Evolutionary conservation across 768 basidiomycete genomes (phyloP).

Genomic region (Boletus rufocinnamomeus): DNA sequence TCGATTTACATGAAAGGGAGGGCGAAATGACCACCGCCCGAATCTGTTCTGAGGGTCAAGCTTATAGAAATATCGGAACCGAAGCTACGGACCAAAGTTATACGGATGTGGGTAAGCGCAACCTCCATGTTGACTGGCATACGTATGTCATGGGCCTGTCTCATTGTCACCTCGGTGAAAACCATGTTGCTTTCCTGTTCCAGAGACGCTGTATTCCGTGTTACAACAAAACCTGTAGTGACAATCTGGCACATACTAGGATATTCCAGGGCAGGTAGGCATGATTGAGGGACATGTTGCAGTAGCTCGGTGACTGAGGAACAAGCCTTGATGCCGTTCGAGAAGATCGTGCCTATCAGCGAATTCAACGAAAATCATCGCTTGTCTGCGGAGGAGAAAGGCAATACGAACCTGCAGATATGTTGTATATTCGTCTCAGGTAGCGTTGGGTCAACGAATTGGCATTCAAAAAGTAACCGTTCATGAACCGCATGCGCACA

Average conservation of each 20-base stretch:
- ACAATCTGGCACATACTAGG: slow-evolving; percentile 47
- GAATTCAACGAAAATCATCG: not conserved
- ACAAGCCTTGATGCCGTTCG: slow-evolving; percentile 56
- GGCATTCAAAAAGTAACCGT: slow-evolving; percentile 70
- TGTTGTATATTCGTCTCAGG: slow-evolving; percentile 73
- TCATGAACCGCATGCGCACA: slow-evolving; percentile 60
- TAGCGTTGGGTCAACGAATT: slow-evolving; percentile 73
- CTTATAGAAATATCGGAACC: not conserved
- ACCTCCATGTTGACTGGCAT: slow-evolving; percentile 72
- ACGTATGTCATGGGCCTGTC: slow-evolving; percentile 62
- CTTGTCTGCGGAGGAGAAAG: not conserved
- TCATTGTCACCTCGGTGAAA: slow-evolving; percentile 69
- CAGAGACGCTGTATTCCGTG: slow-evolving; percentile 48
- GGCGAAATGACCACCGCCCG: slow-evolving; percentile 75
- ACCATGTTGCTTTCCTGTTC: slow-evolving; percentile 58
- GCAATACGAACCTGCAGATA: slow-evolving; percentile 48
- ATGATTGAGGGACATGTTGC: slow-evolving; percentile 52
- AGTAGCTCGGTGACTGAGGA: slow-evolving; percentile 63
- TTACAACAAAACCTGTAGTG: slow-evolving; percentile 7
- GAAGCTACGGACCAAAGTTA: slow-evolving; percentile 63
- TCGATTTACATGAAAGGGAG: slow-evolving; percentile 68
- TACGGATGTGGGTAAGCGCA: slow-evolving; percentile 68
- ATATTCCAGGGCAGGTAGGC: slow-evolving; percentile 48
- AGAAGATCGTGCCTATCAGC: slow-evolving; percentile 50
- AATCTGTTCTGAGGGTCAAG: slow-evolving; percentile 41